Base-by-base conservation (phyloP, 495 filamentous ascomycete species). In the Podospora pseudopauciseta region DNA sequence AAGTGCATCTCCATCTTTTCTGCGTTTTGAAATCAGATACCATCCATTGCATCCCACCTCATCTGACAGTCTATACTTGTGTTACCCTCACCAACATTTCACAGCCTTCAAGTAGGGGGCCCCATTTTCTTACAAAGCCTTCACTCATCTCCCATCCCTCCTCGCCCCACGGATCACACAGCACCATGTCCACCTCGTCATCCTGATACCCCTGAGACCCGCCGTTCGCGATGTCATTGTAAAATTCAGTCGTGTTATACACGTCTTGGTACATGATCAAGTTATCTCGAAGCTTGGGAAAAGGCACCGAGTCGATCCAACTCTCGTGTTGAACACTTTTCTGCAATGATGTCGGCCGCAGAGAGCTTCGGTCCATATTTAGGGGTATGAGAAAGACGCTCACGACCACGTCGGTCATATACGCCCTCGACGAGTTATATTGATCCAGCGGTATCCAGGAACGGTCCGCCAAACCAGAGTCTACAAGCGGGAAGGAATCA, bases 221-320 rank as follows among this genome's bases (percentile, higher is more conserved):
- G 23, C 55, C 55, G 23, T 18, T 26, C 18, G n/a, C 23, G 5
- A 58, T 58, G 11, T 58, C 19, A 58, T 58, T 58, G 55, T 26
- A 58, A 58, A 58, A 58, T 5, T 58, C 55, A 26, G 23, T 58
- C n/a, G 55, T 26, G 55, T 58, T n/a, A 13, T 58, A 58, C 55
- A 20, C 55, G 23, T 58, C 55, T 23, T 23, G n/a, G n/a, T 20
- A 20, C n/a, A 58, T 19, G 55, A 58, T 58, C 6, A 58, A 19
- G 18, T 58, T 58, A 11, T 58, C 55, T 58, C 55, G 20, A 3
- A 58, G n/a, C 18, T 58, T 58, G n/a, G 55, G 55, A 26, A 58
- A 58, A 5, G 55, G 55, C 6, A 58, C 18, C n/a, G 55, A 19
- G 23, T 58, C 55, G 23, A 58, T 58, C 55, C 55, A 58, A 19